These are phyloP conservation scores for Hypoxylon sp. DNA, from an alignment of 2,329 filamentous ascomycete genomes.

Conservation along the genomic window DNA sequence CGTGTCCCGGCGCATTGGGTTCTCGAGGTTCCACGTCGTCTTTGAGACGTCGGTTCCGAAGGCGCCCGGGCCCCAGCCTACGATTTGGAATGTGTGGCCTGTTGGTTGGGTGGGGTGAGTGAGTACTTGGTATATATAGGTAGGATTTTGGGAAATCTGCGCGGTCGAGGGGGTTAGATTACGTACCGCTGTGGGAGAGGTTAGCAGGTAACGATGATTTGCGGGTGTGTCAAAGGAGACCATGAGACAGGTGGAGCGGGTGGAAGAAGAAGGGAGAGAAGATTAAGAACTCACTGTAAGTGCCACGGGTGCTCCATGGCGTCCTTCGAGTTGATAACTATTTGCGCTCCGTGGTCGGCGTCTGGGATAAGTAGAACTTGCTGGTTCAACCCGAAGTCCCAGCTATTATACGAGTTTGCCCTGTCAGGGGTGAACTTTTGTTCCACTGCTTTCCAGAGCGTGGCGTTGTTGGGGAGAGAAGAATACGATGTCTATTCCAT, in stretches of 20 bases:
- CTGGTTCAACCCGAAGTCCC: conserved; percentile 57
- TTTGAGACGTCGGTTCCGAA: conserved; percentile 46
- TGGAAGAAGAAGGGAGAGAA: neutral
- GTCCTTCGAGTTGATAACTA: conserved; percentile 58
- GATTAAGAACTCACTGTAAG: conserved; percentile 52
- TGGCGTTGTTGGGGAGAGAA: conserved; percentile 54
- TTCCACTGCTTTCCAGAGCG: conserved; percentile 55
- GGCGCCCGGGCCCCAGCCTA: conserved; percentile 57
- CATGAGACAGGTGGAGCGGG: neutral
- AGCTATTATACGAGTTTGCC: conserved; percentile 55
- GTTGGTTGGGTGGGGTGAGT: conserved; percentile 7
- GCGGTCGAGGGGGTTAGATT: neutral
- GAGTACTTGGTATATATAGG: neutral
- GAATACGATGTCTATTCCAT: conserved; percentile 54
- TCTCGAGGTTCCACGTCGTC: conserved; percentile 59
- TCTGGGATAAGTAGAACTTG: conserved; percentile 57
- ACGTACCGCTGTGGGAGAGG: conserved; percentile 43
- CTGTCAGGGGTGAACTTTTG: conserved; percentile 50
- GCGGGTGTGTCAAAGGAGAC: neutral
- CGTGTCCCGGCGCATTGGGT: conserved; percentile 68
- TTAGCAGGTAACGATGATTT: conserved; percentile 2
- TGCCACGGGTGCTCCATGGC: conserved; percentile 60
- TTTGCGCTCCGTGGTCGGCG: conserved; percentile 53
- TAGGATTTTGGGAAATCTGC: neutral
- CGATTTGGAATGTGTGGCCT: conserved; percentile 59